phyloP scores from a whole-genome alignment of 2,329 filamentous ascomycete species.

The Aureobasidium melanogenum region DNA sequence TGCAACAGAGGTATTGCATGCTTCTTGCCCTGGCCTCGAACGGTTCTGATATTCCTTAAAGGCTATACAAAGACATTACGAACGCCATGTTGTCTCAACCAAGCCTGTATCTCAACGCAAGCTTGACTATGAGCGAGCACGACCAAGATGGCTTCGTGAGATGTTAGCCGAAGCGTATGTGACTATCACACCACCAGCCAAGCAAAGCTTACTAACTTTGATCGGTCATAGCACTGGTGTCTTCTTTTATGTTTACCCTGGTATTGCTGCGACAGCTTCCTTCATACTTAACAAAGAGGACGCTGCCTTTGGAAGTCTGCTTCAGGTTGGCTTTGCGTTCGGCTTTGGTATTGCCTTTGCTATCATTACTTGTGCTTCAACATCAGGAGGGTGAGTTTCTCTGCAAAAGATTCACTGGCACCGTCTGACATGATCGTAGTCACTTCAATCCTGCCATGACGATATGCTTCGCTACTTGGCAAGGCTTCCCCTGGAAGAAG shows the following conservation, averaged over 20 bases:
- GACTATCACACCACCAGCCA: neutral
- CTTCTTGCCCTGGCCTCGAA: neutral
- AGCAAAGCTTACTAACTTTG: neutral
- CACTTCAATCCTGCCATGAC: conserved; percentile 29
- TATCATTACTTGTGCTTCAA: conserved; percentile 47
- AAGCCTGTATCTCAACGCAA: conserved; percentile 46
- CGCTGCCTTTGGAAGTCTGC: conserved; percentile 41
- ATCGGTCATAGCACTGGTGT: neutral
- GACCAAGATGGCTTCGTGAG: conserved; percentile 47
- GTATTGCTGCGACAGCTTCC: conserved; percentile 44
- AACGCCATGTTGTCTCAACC: conserved; percentile 40
- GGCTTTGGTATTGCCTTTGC: conserved; percentile 51
- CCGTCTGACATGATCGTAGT: neutral
- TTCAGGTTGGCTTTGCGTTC: conserved; percentile 49
- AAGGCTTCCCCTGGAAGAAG: conserved; percentile 49
- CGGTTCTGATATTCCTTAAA: neutral
- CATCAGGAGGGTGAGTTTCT: conserved; percentile 34
- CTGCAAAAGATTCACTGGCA: conserved; percentile 13
- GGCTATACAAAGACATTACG: conserved; percentile 42
- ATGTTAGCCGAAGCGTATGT: conserved; percentile 43
- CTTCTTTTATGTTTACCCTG: conserved; percentile 30
- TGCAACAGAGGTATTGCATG: neutral
- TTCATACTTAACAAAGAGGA: conserved; percentile 41
- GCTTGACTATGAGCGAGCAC: conserved; percentile 45
- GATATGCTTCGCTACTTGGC: conserved; percentile 39